A percentile compares a stretch with the other conserved stretches of the same genome.
Evolutionary conservation across 225 moss, liverwort and hornwort genomes (phyloP).

Genomic region (Pleurozium schreberi): DNA sequence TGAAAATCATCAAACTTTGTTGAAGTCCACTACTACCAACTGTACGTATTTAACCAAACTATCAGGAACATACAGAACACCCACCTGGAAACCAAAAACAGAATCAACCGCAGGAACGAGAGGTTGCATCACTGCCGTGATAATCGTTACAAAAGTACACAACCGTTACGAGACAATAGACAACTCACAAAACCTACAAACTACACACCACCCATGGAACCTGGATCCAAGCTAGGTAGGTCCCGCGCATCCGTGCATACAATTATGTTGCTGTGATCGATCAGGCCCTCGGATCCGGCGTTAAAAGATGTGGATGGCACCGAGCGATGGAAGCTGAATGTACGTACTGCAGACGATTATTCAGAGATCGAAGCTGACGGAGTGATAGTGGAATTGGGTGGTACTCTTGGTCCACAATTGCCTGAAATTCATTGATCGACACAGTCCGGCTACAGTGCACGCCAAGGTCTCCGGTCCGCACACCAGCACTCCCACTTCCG

Average conservation of each 20-base stretch:
- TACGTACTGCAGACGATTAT: too few relatives aligned
- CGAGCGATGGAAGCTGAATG: background rate
- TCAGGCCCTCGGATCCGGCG: background rate
- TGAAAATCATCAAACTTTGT: too few relatives aligned
- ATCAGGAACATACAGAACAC: background rate
- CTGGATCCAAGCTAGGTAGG: background rate
- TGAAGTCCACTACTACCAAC: too few relatives aligned
- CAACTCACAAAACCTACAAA: background rate
- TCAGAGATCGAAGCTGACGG: slow-evolving; percentile 42
- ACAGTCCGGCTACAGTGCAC: slow-evolving; percentile 19
- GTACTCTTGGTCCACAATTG: background rate
- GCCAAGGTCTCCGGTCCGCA: slow-evolving; percentile 31
- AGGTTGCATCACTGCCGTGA: background rate
- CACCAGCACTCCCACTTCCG: slow-evolving; percentile 37
- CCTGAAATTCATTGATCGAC: slow-evolving; percentile 10
- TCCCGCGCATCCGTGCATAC: background rate
- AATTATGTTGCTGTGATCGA: background rate
- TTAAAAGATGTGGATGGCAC: too few relatives aligned
- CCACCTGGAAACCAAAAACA: background rate
- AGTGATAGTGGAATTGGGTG: slow-evolving; percentile 42
- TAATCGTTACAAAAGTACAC: background rate
- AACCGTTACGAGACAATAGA: background rate
- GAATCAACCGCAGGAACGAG: background rate
- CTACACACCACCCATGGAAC: background rate
- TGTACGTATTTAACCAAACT: background rate